Conservation (phyloP, 1,284 basidiomycete species). For the Cutaneotrichosporon sp. region DNA sequence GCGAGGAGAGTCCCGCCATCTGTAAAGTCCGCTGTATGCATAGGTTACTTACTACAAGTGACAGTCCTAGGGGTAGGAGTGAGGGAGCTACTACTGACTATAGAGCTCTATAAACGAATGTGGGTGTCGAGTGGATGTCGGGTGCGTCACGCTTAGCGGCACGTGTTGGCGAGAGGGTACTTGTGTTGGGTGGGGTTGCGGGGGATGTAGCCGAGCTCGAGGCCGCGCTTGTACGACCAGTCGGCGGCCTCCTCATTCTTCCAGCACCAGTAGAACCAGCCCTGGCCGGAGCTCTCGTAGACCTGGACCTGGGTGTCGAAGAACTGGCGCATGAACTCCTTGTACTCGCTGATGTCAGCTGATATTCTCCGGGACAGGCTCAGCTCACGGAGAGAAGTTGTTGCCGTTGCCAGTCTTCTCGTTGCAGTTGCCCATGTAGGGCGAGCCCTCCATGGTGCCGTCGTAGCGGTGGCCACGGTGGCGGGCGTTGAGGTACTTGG, state of each 20-base stretch:
- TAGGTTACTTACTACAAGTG: not conserved
- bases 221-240: constrained; percentile 61
- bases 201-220: constrained; percentile 82
- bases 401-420: constrained; percentile 70
- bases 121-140: not conserved
- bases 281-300: constrained; percentile 52
- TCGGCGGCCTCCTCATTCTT: constrained; percentile 65
- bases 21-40: constrained; percentile 7
- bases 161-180: constrained; percentile 58
- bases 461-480: constrained; percentile 52
- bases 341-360: constrained; percentile 62
- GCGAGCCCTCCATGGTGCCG: constrained; percentile 69
- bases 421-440: constrained; percentile 68
- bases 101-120: no score
- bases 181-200: constrained; percentile 59
- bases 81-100: not conserved
- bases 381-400: constrained; percentile 61
- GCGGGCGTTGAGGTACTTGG: constrained; percentile 19
- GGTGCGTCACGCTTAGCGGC: constrained; percentile 31
- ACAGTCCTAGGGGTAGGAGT: not conserved
- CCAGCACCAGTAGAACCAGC: constrained; percentile 53
- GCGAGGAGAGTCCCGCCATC: not conserved
- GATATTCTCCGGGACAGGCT: no score
- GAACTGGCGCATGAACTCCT: constrained; percentile 74
- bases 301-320: constrained; percentile 74